Percentiles rank a stretch among this genome's conserved stretches.
Evolutionary conservation across 768 basidiomycete genomes (phyloP).

Genomic region (Mycena floridula): DNA sequence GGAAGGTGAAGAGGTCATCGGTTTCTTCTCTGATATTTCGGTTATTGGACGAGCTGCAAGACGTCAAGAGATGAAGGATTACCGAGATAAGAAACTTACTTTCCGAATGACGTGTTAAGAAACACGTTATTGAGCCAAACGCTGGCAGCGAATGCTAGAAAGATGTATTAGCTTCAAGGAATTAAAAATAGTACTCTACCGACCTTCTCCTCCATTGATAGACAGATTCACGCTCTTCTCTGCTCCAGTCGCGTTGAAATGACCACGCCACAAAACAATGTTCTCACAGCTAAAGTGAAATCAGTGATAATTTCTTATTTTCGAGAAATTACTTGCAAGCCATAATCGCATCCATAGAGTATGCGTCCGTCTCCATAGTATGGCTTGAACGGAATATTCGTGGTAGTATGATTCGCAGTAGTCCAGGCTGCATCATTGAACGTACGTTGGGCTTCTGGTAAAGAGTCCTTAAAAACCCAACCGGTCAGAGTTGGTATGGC

Average conservation of each 20-base stretch:
- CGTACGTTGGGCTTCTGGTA: slow-evolving; percentile 56
- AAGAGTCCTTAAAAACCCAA: slow-evolving; percentile 74
- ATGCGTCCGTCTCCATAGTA: slow-evolving; percentile 70
- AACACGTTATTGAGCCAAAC: slow-evolving; percentile 76
- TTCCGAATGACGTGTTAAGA: slow-evolving; percentile 68
- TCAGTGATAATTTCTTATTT: slow-evolving; percentile 3
- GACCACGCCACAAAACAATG: slow-evolving; percentile 74
- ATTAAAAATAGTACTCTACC: slow-evolving; percentile 4
- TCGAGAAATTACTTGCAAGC: slow-evolving; percentile 48
- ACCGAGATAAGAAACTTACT: slow-evolving; percentile 34
- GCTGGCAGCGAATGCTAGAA: slow-evolving; percentile 70
- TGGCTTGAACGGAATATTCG: slow-evolving; percentile 66
- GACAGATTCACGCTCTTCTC: slow-evolving; percentile 67
- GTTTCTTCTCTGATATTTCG: slow-evolving; percentile 55
- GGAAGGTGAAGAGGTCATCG: slow-evolving; percentile 61
- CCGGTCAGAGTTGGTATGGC: slow-evolving; percentile 42
- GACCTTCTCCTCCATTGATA: slow-evolving; percentile 78
- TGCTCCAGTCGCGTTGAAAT: slow-evolving; percentile 57
- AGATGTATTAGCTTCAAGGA: neutral
- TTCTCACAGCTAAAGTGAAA: slow-evolving; percentile 63
- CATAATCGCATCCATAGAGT: slow-evolving; percentile 86
- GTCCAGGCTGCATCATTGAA: slow-evolving; percentile 67
- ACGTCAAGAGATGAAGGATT: slow-evolving; percentile 1
- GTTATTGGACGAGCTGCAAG: slow-evolving; percentile 60
- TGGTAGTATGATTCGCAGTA: slow-evolving; percentile 62